A percentile compares a stretch with the other conserved stretches of the same genome.
Evolutionary conservation across 2,329 filamentous ascomycete species (phyloP).

Genomic region (Didymella pinodella): DNA sequence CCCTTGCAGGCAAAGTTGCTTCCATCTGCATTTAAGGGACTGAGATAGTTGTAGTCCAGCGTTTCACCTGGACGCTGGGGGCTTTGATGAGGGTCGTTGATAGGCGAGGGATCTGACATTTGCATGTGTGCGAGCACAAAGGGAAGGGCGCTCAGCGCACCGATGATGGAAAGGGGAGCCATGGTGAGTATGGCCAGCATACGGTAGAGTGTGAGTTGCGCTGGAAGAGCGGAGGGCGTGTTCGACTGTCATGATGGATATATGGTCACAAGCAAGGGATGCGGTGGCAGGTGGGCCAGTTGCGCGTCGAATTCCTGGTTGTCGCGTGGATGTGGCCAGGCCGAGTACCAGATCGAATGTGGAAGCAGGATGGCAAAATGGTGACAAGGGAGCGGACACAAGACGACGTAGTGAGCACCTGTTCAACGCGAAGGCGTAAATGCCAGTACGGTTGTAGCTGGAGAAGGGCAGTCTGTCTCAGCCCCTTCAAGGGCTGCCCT

Average conservation of each 20-base stretch:
- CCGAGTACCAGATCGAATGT: constrained; percentile 9
- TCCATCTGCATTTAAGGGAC: constrained; percentile 67
- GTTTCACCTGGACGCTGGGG: constrained; percentile 53
- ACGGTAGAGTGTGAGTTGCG: constrained; percentile 18
- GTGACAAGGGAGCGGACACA: constrained; percentile 14
- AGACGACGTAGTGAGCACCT: not conserved
- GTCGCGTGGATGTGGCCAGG: constrained; percentile 19
- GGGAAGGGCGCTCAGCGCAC: constrained; percentile 33
- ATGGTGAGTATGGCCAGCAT: constrained; percentile 33
- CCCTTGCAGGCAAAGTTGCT: constrained; percentile 81
- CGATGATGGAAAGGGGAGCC: constrained; percentile 33
- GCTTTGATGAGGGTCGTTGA: constrained; percentile 57
- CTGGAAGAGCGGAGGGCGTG: constrained; percentile 3
- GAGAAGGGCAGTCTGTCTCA: not conserved
- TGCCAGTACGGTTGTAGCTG: not conserved
- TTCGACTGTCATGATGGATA: constrained; percentile 16
- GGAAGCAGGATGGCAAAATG: constrained; percentile 2
- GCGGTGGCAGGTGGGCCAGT: constrained; percentile 19
- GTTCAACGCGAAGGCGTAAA: not conserved
- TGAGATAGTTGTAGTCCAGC: constrained; percentile 74
- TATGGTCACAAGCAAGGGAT: constrained; percentile 33
- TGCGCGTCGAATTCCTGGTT: constrained; percentile 42
- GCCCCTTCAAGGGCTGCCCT: not conserved
- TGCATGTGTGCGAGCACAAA: constrained; percentile 59
- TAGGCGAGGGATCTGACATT: constrained; percentile 63